Percentiles rank a stretch among this genome's conserved stretches.
These are phyloP conservation scores for Aspergillus candidus DNA, from an alignment of 2,329 filamentous ascomycete species.

Conservation along the genomic window DNA sequence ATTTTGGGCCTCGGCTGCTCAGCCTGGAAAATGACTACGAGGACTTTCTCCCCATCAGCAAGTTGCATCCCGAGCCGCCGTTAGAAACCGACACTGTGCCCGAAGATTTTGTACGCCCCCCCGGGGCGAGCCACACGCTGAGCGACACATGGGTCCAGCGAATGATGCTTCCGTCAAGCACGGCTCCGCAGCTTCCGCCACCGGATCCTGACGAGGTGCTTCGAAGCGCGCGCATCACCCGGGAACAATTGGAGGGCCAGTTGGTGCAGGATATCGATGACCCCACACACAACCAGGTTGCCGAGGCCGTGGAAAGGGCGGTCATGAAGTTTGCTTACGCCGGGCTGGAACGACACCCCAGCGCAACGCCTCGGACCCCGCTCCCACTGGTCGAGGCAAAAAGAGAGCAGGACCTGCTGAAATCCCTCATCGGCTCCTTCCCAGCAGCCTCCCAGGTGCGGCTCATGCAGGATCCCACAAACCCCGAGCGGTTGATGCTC, in stretches of 20 bases:
- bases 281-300: constrained; percentile 3
- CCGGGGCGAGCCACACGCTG: too few species aligned
- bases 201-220: too few species aligned
- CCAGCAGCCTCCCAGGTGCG: constrained; percentile 13
- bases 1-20: constrained; percentile 29
- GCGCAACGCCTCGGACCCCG: constrained; percentile 11
- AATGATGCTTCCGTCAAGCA: too few species aligned
- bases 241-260: too few species aligned
- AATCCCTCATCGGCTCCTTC: constrained; percentile 12
- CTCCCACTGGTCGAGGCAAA: constrained; percentile 11
- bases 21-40: constrained; percentile 9
- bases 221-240: too few species aligned
- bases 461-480: constrained; percentile 5
- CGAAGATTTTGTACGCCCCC: too few species aligned
- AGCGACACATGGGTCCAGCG: too few species aligned
- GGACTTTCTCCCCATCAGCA: constrained; percentile 18
- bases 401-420: constrained; percentile 11
- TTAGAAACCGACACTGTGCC: too few species aligned
- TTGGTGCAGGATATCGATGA: background rate
- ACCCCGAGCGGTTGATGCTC: constrained; percentile 9
- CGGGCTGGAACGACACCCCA: constrained; percentile 26
- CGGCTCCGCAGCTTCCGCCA: background rate
- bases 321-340: constrained; percentile 24
- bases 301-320: constrained; percentile 19
- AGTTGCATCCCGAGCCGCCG: constrained; percentile 15